These are phyloP conservation scores for Boletus holoroseus DNA, from an alignment of 1,284 basidiomycete genomes.

Conservation along the genomic window DNA sequence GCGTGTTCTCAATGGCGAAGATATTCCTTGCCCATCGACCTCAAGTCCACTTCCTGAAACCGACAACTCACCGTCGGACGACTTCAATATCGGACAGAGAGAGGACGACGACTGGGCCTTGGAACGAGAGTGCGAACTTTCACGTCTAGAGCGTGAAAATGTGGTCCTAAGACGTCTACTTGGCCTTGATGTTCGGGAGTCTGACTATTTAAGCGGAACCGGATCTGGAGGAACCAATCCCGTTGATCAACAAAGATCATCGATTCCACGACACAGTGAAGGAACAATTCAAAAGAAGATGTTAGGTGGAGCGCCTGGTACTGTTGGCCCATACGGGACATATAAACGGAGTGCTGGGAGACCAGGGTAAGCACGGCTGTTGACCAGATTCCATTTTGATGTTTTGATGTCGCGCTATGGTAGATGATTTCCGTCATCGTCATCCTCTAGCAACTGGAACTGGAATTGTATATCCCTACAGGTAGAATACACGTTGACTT, in stretches of 20 bases:
- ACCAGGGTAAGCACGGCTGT: constrained; percentile 11
- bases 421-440: neutral
- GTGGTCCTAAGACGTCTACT: constrained; percentile 69
- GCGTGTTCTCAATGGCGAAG: constrained; percentile 73
- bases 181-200: constrained; percentile 35
- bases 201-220: constrained; percentile 9
- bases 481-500: neutral
- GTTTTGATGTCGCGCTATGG: neutral
- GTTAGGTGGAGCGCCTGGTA: constrained; percentile 39
- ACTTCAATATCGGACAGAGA: constrained; percentile 19
- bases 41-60: constrained; percentile 5
- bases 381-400: neutral
- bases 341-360: constrained; percentile 33
- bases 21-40: constrained; percentile 24
- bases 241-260: constrained; percentile 16
- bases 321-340: constrained; percentile 43
- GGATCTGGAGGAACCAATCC: constrained; percentile 7
- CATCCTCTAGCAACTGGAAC: neutral
- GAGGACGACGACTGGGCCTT: constrained; percentile 63
- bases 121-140: constrained; percentile 82
- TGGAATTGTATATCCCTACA: constrained; percentile 2
- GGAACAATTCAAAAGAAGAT: constrained; percentile 33
- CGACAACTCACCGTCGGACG: constrained; percentile 7
- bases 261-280: constrained; percentile 18
- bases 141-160: constrained; percentile 82